A percentile compares a stretch with the other conserved stretches of the same genome.
Conservation (phyloP, 1,139 yeast species). For the Pichia sp. region DNA sequence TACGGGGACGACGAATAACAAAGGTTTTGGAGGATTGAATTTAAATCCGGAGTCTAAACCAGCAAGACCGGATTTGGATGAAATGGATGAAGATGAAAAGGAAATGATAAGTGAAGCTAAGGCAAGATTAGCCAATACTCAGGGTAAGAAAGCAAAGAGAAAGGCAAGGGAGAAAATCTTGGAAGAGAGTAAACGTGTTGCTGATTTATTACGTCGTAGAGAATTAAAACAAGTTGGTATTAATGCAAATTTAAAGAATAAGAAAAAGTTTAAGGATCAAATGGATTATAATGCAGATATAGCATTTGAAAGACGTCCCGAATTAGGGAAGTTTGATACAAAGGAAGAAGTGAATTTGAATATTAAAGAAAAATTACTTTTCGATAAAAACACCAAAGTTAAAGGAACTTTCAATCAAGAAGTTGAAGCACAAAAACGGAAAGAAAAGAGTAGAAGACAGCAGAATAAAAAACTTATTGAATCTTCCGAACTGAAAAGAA, state of each 20-base stretch:
- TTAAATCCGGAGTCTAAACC: constrained; percentile 75
- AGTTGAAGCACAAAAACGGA: constrained; percentile 32
- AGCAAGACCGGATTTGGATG: constrained; percentile 74
- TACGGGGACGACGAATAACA: constrained; percentile 17
- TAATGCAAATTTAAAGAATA: constrained; percentile 47
- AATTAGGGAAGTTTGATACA: constrained; percentile 64
- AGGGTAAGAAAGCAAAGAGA: constrained; percentile 91
- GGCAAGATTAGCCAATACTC: constrained; percentile 86
- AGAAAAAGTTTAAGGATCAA: constrained; percentile 45
- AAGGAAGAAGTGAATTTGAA: constrained; percentile 48
- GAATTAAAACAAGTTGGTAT: constrained; percentile 86
- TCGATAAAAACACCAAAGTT: constrained; percentile 32
- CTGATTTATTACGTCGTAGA: constrained; percentile 73
- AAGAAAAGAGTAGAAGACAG: constrained; percentile 26
- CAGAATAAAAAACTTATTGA: constrained; percentile 19
- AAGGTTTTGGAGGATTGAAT: constrained; percentile 54
- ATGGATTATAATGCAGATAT: constrained; percentile 82
- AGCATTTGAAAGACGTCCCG: constrained; percentile 72
- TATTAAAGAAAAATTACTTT: constrained; percentile 35
- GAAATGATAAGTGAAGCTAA: constrained; percentile 94
- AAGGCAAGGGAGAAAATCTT: constrained; percentile 80
- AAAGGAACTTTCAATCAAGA: constrained; percentile 44
- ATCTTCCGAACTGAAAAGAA: constrained; percentile 20
- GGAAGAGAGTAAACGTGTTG: constrained; percentile 49
- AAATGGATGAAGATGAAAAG: constrained; percentile 78